Conservation (phyloP, 495 filamentous ascomycete species). For the Daldinia vernicosa region DNA sequence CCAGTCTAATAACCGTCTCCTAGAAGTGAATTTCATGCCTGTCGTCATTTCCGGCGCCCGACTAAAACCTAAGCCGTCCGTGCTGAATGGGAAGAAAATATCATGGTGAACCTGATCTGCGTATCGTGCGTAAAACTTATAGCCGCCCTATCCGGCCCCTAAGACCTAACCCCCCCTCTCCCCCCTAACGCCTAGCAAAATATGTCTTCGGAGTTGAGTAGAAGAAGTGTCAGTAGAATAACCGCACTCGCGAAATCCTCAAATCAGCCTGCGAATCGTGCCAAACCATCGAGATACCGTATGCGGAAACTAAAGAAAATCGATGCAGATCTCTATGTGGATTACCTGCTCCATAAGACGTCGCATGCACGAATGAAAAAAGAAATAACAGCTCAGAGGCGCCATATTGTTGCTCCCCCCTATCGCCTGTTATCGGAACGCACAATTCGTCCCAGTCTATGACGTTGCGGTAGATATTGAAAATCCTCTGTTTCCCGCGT, state of each 20-base stretch:
- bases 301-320: constrained; percentile 17
- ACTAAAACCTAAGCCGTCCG: constrained; percentile 12
- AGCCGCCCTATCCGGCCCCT: constrained; percentile 18
- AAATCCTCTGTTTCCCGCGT: neutral
- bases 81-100: constrained; percentile 9
- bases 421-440: neutral
- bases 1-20: constrained; percentile 33
- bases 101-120: constrained; percentile 26
- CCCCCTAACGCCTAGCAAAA: constrained; percentile 35
- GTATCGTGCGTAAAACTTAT: constrained; percentile 34
- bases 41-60: constrained; percentile 23
- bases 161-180: constrained; percentile 13
- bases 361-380: constrained; percentile 30
- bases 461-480: neutral
- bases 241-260: constrained; percentile 12
- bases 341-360: constrained; percentile 33
- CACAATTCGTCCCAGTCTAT: neutral
- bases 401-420: neutral
- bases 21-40: constrained; percentile 20
- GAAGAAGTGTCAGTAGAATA: constrained; percentile 13
- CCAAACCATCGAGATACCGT: constrained; percentile 37
- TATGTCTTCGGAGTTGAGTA: constrained; percentile 24
- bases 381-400: constrained; percentile 1
- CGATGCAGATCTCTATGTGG: constrained; percentile 39
- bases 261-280: constrained; percentile 25